A percentile compares a stretch with the other conserved stretches of the same genome.
Evolutionary conservation across 2,329 filamentous ascomycete genomes (phyloP).

Genomic region (Talaromyces albobiverticillius): DNA sequence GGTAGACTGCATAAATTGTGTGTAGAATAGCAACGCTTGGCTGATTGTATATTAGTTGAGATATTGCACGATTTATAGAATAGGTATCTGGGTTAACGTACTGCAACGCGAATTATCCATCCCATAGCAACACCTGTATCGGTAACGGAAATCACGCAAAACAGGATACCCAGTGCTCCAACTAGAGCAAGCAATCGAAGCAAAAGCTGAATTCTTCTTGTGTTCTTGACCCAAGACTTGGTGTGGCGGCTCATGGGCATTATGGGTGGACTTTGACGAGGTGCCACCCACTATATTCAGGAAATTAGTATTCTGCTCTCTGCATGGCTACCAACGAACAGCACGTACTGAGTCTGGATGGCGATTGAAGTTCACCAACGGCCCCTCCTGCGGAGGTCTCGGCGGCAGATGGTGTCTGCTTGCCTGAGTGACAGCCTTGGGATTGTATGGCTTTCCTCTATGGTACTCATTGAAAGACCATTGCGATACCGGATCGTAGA

Average conservation of each 20-base stretch:
- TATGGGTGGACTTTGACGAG: constrained; percentile 61
- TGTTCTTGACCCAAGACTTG: constrained; percentile 68
- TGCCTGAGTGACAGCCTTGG: constrained; percentile 78
- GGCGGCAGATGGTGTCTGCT: constrained; percentile 64
- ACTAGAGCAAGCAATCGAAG: constrained; percentile 66
- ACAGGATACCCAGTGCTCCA: constrained; percentile 67
- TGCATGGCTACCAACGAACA: not conserved
- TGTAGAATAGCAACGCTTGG: constrained; percentile 71
- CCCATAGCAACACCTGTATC: constrained; percentile 62
- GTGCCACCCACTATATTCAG: constrained; percentile 45
- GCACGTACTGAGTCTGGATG: constrained; percentile 69
- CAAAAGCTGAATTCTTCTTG: constrained; percentile 66
- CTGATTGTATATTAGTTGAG: constrained; percentile 44
- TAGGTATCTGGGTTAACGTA: constrained; percentile 45
- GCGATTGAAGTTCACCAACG: constrained; percentile 75
- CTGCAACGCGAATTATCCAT: constrained; percentile 75
- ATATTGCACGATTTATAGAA: constrained; percentile 1
- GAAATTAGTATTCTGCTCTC: not conserved
- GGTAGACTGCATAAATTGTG: constrained; percentile 74
- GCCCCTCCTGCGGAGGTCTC: constrained; percentile 67
- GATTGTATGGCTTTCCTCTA: constrained; percentile 68
- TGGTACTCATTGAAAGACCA: constrained; percentile 49
- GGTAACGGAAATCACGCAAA: constrained; percentile 73
- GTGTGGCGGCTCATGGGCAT: constrained; percentile 66
- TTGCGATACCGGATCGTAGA: constrained; percentile 62